These are phyloP conservation scores for Lobosporangium transversale DNA, from an alignment of 192 early-diverging fungal genomes.

Conservation along the genomic window DNA sequence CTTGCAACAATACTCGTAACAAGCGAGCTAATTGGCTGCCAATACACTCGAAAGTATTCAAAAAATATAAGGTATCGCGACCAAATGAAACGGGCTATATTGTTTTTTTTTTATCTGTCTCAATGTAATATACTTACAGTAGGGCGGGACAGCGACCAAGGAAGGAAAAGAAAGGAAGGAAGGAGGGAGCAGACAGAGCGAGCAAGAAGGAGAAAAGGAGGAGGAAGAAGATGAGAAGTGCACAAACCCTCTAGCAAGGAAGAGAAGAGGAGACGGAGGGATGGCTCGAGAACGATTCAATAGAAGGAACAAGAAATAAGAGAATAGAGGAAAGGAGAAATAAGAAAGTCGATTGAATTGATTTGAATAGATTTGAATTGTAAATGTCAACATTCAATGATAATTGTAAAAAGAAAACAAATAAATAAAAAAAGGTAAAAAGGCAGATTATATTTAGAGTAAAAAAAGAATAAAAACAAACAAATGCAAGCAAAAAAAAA, in stretches of 20 bases:
- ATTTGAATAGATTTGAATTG: no score
- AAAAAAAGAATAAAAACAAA: not conserved
- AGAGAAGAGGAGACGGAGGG: not conserved
- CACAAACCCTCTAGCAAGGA: not conserved
- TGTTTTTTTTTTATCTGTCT: slow-evolving; percentile 1
- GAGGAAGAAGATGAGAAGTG: not conserved
- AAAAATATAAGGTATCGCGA: no score
- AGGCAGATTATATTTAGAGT: slow-evolving; percentile 12
- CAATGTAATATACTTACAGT: not conserved
- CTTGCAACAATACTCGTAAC: no score
- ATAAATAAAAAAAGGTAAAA: not conserved
- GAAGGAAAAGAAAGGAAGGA: slow-evolving; percentile 4
- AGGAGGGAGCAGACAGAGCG: slow-evolving; percentile 1
- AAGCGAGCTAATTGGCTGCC: no score
- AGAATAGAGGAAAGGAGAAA: not conserved
- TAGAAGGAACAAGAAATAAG: not conserved
- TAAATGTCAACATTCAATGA: not conserved
- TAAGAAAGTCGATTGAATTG: not conserved
- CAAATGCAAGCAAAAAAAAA: no score
- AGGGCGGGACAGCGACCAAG: not conserved
- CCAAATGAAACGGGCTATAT: no score
- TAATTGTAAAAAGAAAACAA: not conserved
- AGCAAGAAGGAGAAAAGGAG: slow-evolving; percentile 1
- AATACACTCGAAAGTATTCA: no score
- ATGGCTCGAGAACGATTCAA: not conserved